These are phyloP conservation scores for Dioscorea dumetorum DNA, from an alignment of 106 monocot genomes.

Conservation along the genomic window DNA sequence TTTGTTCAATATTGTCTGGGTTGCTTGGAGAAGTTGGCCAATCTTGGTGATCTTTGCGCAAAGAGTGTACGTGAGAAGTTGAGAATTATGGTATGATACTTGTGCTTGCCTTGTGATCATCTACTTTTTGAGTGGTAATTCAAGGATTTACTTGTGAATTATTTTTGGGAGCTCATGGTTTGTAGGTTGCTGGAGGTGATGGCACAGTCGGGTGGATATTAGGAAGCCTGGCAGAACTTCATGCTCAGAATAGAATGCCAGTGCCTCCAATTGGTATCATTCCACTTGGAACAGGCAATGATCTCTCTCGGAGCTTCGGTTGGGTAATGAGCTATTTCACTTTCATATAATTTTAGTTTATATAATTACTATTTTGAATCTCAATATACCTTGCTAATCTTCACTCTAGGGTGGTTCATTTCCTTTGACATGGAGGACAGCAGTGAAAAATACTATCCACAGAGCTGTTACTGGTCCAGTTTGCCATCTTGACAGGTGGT, in stretches of 20 bases:
- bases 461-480: slow-evolving; percentile 35
- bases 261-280: slow-evolving; percentile 91
- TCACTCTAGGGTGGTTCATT: slow-evolving; percentile 45
- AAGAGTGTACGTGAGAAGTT: slow-evolving; percentile 57
- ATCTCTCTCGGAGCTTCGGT: slow-evolving; percentile 93
- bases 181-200: slow-evolving; percentile 99
- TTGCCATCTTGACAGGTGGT: slow-evolving; percentile 58
- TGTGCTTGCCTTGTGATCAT: background rate
- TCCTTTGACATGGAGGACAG: slow-evolving; percentile 57
- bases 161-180: slow-evolving; percentile 3
- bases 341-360: background rate
- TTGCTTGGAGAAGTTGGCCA: slow-evolving; percentile 81
- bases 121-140: background rate
- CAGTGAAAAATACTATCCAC: slow-evolving; percentile 39
- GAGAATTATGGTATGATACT: slow-evolving; percentile 71
- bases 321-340: slow-evolving; percentile 52
- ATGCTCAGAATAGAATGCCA: slow-evolving; percentile 56
- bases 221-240: slow-evolving; percentile 72
- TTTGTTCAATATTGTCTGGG: slow-evolving; percentile 76
- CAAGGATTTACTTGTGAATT: background rate
- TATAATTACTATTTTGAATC: background rate
- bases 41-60: slow-evolving; percentile 65
- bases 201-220: slow-evolving; percentile 98
- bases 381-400: too few relatives aligned
- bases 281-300: slow-evolving; percentile 98